Percentiles rank a stretch among this genome's conserved stretches.
phyloP scores from a whole-genome alignment of 2,329 filamentous ascomycete genomes.

The Botrytis paeoniae region DNA sequence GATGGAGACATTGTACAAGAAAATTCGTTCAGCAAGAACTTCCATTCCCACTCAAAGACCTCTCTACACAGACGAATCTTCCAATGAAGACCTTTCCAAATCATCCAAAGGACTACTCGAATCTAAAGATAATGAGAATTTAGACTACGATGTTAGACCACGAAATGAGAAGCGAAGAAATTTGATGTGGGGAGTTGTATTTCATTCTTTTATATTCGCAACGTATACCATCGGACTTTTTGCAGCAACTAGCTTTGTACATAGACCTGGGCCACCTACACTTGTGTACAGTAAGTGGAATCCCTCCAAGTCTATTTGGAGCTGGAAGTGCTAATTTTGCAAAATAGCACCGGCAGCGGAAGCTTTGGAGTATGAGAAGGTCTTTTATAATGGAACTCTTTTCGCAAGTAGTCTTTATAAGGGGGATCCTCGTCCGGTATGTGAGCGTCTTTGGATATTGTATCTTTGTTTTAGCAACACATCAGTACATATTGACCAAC shows the following conservation, averaged over 20 bases:
- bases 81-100: neutral
- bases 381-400: slow-evolving; percentile 11
- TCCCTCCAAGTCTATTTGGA: neutral
- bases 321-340: neutral
- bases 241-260: neutral
- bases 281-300: neutral
- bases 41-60: neutral
- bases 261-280: neutral
- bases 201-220: slow-evolving; percentile 5
- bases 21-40: neutral
- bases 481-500: neutral
- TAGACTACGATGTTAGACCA: neutral
- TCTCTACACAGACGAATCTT: neutral
- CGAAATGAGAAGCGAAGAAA: neutral
- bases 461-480: no score
- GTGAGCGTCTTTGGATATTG: neutral
- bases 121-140: neutral
- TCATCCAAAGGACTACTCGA: slow-evolving; percentile 2
- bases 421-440: slow-evolving; percentile 8
- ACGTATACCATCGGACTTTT: slow-evolving; percentile 3
- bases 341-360: neutral
- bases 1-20: neutral
- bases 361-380: slow-evolving; percentile 11
- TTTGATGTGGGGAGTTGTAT: neutral
- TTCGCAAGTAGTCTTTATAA: neutral